Evolutionary conservation across 768 basidiomycete species (phyloP).

Genomic region (Tricholoma sp.): DNA sequence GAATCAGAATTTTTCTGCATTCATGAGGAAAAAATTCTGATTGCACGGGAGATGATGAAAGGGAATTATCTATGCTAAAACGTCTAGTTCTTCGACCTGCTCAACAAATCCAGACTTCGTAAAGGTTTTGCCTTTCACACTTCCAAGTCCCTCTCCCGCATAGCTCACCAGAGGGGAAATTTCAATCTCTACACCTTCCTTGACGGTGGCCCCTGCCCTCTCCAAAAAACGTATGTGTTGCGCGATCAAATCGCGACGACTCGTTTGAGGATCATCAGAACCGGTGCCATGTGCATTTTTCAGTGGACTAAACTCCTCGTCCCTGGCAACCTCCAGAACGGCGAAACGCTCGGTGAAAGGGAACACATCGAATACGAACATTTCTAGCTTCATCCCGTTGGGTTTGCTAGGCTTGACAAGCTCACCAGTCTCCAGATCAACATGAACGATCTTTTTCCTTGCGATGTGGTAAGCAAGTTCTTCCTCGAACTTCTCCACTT

Average conservation of each 20-base stretch:
- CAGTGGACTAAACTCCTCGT: constrained; percentile 92
- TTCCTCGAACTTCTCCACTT: constrained; percentile 76
- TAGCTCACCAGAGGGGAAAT: constrained; percentile 86
- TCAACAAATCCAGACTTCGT: constrained; percentile 68
- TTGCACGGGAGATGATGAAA: not conserved
- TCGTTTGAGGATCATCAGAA: constrained; percentile 86
- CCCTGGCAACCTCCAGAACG: constrained; percentile 82
- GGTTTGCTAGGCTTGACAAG: constrained; percentile 75
- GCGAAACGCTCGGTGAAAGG: constrained; percentile 80
- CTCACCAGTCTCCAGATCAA: constrained; percentile 66
- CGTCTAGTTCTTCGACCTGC: constrained; percentile 66
- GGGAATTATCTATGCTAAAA: constrained; percentile 28
- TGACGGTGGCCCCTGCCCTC: constrained; percentile 66
- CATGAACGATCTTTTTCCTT: constrained; percentile 90
- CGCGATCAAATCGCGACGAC: constrained; percentile 79
- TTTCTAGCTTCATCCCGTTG: constrained; percentile 99
- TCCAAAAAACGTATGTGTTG: constrained; percentile 87
- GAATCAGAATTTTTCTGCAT: not conserved
- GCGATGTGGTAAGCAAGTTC: constrained; percentile 97
- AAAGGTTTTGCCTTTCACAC: constrained; percentile 72
- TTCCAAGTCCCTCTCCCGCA: constrained; percentile 86
- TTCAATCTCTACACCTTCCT: constrained; percentile 80
- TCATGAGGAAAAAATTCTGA: not conserved
- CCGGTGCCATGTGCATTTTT: constrained; percentile 96
- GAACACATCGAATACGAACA: constrained; percentile 99